Evolutionary conservation across 768 basidiomycete genomes (phyloP).

Genomic region (Lyophyllum shimeji): DNA sequence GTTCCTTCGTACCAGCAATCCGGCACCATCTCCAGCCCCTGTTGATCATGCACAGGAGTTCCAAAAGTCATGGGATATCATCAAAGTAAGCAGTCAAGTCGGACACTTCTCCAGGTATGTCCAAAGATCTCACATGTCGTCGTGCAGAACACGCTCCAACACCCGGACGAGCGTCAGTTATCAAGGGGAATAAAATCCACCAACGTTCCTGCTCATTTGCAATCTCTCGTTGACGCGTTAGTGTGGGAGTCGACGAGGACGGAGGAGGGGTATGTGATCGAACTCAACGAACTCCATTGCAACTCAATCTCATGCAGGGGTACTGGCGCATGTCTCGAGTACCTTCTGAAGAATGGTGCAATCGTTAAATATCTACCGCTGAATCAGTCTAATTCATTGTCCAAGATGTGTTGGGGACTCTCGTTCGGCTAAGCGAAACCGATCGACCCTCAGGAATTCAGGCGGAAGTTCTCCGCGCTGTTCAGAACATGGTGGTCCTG

Average conservation of each 20-base stretch:
- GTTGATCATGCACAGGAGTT: conserved; percentile 76
- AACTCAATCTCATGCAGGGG: conserved; percentile 44
- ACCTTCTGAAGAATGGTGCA: conserved; percentile 77
- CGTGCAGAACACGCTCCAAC: conserved; percentile 73
- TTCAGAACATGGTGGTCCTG: conserved; percentile 88
- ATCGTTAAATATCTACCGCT: conserved; percentile 79
- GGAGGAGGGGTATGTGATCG: conserved; percentile 78
- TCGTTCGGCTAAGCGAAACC: conserved; percentile 82
- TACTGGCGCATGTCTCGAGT: conserved; percentile 89
- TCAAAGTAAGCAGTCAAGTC: conserved; percentile 52
- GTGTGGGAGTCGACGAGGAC: conserved; percentile 82
- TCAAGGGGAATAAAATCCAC: conserved; percentile 79
- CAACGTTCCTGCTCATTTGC: conserved; percentile 72
- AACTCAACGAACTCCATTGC: conserved; percentile 4
- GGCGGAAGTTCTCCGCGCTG: conserved; percentile 81
- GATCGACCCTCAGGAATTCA: conserved; percentile 91
- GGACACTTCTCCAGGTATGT: background rate
- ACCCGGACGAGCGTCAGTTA: conserved; percentile 89
- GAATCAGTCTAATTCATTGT: conserved; percentile 35
- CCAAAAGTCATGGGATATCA: conserved; percentile 68
- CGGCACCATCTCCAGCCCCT: conserved; percentile 47
- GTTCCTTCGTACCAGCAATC: conserved; percentile 53
- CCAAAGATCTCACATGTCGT: conserved; percentile 9
- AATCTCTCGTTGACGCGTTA: conserved; percentile 81
- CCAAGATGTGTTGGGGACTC: conserved; percentile 76